Evolutionary conservation across 2,329 filamentous ascomycete genomes (phyloP).

Genomic region (Talaromyces atroroseus): DNA sequence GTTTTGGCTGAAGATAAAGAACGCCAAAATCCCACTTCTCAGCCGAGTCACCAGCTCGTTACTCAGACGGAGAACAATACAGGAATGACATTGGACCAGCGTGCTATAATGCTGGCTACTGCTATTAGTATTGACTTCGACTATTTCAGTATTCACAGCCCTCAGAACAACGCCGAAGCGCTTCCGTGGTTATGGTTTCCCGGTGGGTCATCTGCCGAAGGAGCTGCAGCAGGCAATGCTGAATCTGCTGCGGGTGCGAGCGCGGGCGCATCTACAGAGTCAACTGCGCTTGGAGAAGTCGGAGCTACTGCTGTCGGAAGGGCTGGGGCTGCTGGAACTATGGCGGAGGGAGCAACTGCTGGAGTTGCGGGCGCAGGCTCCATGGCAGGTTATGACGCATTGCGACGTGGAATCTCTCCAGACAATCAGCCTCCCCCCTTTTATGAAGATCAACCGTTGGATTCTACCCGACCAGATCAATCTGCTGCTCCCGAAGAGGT

Average conservation of each 20-base stretch:
- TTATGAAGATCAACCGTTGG: neutral
- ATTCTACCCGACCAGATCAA: constrained; percentile 9
- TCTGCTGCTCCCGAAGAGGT: constrained; percentile 21
- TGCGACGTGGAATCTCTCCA: constrained; percentile 48
- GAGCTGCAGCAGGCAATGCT: constrained; percentile 30
- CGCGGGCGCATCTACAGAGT: constrained; percentile 21
- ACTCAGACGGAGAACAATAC: constrained; percentile 22
- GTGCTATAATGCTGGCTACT: constrained; percentile 61
- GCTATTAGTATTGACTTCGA: constrained; percentile 63
- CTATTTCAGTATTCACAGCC: constrained; percentile 59
- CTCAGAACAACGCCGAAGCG: constrained; percentile 37
- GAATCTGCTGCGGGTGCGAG: constrained; percentile 17
- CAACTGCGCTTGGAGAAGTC: constrained; percentile 27
- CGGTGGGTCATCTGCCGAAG: constrained; percentile 31
- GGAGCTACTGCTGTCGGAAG: constrained; percentile 39
- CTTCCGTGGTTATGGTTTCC: constrained; percentile 50
- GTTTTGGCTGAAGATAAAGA: constrained; percentile 34
- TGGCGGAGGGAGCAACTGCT: constrained; percentile 25
- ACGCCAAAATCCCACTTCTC: constrained; percentile 34
- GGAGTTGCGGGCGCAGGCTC: constrained; percentile 44
- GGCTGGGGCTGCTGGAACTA: constrained; percentile 28
- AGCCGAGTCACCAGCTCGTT: constrained; percentile 24
- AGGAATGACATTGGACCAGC: constrained; percentile 61
- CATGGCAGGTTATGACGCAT: constrained; percentile 59
- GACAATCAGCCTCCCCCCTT: constrained; percentile 15